phyloP scores from a whole-genome alignment of 148 eudicot species.

The Gaultheria prostrata region DNA sequence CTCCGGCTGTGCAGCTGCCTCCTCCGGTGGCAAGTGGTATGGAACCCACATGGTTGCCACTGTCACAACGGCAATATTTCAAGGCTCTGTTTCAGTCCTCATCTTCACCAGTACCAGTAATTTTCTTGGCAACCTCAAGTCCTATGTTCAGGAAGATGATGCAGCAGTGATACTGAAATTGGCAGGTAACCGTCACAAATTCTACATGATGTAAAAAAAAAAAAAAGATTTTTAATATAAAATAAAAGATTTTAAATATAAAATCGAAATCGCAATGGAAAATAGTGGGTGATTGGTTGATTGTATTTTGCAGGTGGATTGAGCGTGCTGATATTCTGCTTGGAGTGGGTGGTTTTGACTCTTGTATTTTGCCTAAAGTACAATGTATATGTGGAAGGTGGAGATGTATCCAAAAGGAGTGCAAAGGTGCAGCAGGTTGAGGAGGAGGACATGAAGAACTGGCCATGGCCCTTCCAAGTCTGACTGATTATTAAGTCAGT shows the following conservation, averaged over 20 bases:
- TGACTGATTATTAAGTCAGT: neutral
- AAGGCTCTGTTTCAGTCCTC: constrained; percentile 53
- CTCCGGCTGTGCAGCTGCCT: constrained; percentile 49
- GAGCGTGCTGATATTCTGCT: constrained; percentile 35
- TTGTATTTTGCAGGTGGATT: constrained; percentile 30
- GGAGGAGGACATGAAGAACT: constrained; percentile 36
- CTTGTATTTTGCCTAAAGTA: constrained; percentile 47
- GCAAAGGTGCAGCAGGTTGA: constrained; percentile 29
- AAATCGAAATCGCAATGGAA: no score
- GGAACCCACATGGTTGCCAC: constrained; percentile 60
- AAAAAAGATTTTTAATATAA: no score
- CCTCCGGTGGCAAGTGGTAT: constrained; percentile 40
- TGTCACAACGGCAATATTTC: constrained; percentile 57
- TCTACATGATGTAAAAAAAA: no score
- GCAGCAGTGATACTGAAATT: constrained; percentile 45
- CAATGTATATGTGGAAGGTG: constrained; percentile 16
- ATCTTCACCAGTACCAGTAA: constrained; percentile 42
- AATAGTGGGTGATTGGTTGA: no score
- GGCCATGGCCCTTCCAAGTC: constrained; percentile 40
- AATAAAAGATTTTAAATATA: no score
- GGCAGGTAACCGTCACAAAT: neutral
- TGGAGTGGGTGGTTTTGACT: constrained; percentile 49
- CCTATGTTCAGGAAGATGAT: constrained; percentile 51
- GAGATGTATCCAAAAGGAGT: constrained; percentile 18
- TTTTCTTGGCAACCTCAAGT: constrained; percentile 39